phyloP scores from a whole-genome alignment of 352 stramenopile species.

The Phytopythium chamaehyphon region DNA sequence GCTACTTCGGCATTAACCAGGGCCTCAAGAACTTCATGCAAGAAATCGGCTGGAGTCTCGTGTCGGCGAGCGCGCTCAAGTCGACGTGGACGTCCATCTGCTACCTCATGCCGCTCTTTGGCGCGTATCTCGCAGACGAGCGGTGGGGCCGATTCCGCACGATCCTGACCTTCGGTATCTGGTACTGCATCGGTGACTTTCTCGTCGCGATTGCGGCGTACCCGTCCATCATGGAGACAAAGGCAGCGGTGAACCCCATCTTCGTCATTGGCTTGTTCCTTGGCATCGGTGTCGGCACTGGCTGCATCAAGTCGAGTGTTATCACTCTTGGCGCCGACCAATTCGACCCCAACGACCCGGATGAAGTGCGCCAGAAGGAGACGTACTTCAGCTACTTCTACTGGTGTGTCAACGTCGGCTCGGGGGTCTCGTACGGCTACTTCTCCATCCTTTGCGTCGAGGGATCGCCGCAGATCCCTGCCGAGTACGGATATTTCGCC shows the following conservation, averaged over 20 bases:
- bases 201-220: slow-evolving; percentile 52
- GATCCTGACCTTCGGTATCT: slow-evolving; percentile 54
- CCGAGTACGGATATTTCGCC: slow-evolving; percentile 76
- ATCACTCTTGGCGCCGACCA: slow-evolving; percentile 56
- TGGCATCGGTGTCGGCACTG: slow-evolving; percentile 36
- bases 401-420: slow-evolving; percentile 70
- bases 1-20: slow-evolving; percentile 57
- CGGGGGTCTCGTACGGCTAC: slow-evolving; percentile 68
- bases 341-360: slow-evolving; percentile 39
- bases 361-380: slow-evolving; percentile 42
- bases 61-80: slow-evolving; percentile 49
- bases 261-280: slow-evolving; percentile 57
- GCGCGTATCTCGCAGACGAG: slow-evolving; percentile 54
- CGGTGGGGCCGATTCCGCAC: slow-evolving; percentile 56
- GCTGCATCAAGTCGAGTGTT: slow-evolving; percentile 54
- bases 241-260: slow-evolving; percentile 36
- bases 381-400: slow-evolving; percentile 85
- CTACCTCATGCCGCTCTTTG: slow-evolving; percentile 49
- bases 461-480: slow-evolving; percentile 52
- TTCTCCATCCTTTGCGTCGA: slow-evolving; percentile 72
- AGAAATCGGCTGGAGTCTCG: slow-evolving; percentile 42
- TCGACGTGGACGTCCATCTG: slow-evolving; percentile 56
- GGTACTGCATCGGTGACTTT: slow-evolving; percentile 61
- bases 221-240: slow-evolving; percentile 40
- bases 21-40: slow-evolving; percentile 58